These are phyloP conservation scores for Diaporthe longicolla DNA, from an alignment of 2,329 filamentous ascomycete species.

Conservation along the genomic window DNA sequence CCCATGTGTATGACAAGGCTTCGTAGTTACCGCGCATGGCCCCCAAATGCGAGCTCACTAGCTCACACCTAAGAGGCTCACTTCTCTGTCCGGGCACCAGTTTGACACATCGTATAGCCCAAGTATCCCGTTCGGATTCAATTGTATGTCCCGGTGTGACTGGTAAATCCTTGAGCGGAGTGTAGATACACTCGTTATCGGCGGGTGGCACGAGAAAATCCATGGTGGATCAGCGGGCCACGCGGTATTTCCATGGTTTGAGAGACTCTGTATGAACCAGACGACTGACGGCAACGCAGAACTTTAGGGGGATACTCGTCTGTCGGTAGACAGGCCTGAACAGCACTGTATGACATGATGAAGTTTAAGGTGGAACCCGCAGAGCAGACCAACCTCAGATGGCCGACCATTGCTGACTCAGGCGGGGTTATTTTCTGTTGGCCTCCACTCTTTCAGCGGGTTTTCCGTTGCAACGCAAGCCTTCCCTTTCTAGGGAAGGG, in stretches of 20 bases:
- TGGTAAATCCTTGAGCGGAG: not conserved
- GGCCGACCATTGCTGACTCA: not conserved
- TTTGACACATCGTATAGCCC: slow-evolving; percentile 20
- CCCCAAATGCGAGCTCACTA: slow-evolving; percentile 2
- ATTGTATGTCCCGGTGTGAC: not conserved
- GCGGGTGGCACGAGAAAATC: not conserved
- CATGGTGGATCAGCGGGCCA: not conserved
- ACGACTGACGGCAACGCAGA: not conserved
- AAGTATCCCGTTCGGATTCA: not conserved
- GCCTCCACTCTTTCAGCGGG: not conserved
- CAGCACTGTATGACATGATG: not conserved
- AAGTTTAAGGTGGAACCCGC: not conserved
- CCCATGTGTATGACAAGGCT: slow-evolving; percentile 25
- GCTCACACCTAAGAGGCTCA: slow-evolving; percentile 20
- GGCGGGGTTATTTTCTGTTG: not conserved
- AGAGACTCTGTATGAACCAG: not conserved
- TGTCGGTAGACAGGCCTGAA: not conserved
- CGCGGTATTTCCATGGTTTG: not conserved
- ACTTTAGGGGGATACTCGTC: not conserved
- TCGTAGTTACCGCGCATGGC: slow-evolving; percentile 12
- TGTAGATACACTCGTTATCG: not conserved
- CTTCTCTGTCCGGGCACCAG: not conserved
- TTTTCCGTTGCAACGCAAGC: not conserved
- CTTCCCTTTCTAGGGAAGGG: not conserved
- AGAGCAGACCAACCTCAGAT: not conserved